phyloP scores from a whole-genome alignment of 2,329 filamentous ascomycete genomes.

The Pseudogymnoascus sp. region DNA sequence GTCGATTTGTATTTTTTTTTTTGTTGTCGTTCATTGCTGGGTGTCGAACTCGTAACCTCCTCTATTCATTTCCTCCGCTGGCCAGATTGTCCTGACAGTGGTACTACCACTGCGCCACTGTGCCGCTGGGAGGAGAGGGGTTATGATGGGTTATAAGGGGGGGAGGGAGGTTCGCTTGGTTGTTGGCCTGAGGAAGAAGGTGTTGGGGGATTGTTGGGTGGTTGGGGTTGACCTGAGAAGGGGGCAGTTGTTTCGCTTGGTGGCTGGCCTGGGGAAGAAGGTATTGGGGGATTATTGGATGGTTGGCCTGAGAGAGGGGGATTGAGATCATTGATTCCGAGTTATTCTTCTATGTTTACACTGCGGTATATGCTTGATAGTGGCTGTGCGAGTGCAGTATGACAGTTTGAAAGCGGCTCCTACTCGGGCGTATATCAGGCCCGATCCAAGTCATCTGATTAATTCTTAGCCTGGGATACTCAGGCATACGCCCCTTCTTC shows the following conservation, averaged over 20 bases:
- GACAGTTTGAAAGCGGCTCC: too few relatives aligned
- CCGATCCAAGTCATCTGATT: too few relatives aligned
- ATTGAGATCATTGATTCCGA: background rate
- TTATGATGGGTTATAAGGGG: background rate
- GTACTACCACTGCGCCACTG: conserved; percentile 6
- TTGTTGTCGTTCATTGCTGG: background rate
- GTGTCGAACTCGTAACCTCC: background rate
- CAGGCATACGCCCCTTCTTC: too few relatives aligned
- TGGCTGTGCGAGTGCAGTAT: background rate
- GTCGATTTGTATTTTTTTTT: background rate
- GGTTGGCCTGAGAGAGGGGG: background rate
- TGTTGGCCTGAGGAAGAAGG: background rate
- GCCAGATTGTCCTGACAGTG: conserved; percentile 6
- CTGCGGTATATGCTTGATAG: background rate
- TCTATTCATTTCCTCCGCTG: background rate
- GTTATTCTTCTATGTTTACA: background rate
- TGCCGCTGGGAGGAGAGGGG: background rate
- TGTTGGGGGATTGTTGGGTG: background rate
- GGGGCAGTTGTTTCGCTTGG: background rate
- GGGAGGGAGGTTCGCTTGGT: background rate
- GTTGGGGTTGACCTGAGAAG: background rate
- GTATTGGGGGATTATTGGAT: too few relatives aligned
- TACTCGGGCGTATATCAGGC: too few relatives aligned
- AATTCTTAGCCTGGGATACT: too few relatives aligned
- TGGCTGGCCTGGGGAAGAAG: too few relatives aligned